phyloP scores from a whole-genome alignment of 1,284 basidiomycete species.

The Agaricales sp. region DNA sequence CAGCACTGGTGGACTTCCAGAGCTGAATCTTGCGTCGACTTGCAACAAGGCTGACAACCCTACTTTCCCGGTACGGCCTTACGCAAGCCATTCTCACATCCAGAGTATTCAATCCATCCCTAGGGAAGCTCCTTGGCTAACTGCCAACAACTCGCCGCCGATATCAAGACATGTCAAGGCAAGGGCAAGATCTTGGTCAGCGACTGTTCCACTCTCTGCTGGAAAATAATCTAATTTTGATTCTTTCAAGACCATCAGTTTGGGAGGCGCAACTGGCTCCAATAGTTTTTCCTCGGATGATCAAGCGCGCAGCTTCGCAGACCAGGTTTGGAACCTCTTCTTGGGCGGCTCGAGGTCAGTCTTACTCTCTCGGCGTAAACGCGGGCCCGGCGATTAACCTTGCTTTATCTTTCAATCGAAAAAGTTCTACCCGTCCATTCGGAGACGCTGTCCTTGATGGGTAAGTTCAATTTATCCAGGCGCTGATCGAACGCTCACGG shows the following conservation, averaged over 20 bases:
- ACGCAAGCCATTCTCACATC: background rate
- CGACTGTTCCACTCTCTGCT: constrained; percentile 16
- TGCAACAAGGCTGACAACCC: constrained; percentile 32
- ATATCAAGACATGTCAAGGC: constrained; percentile 50
- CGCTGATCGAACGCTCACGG: no score
- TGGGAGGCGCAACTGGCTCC: constrained; percentile 52
- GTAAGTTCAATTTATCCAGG: constrained; percentile 21
- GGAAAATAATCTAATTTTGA: background rate
- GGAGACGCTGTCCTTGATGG: constrained; percentile 57
- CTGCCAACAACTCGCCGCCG: constrained; percentile 41
- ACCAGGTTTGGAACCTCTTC: constrained; percentile 57
- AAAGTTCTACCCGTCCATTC: constrained; percentile 40
- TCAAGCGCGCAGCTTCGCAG: constrained; percentile 40
- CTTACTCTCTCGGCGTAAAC: background rate
- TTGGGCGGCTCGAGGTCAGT: constrained; percentile 42
- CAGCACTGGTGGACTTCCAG: constrained; percentile 42
- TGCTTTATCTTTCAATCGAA: constrained; percentile 4
- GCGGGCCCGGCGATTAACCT: background rate
- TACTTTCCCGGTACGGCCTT: constrained; percentile 26
- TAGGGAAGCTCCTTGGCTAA: constrained; percentile 43
- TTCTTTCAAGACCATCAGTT: constrained; percentile 32
- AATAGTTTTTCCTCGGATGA: constrained; percentile 41
- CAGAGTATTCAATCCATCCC: background rate
- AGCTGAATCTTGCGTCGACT: constrained; percentile 47
- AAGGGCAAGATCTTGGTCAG: constrained; percentile 40